These are phyloP conservation scores for Penicillium crystallinum DNA, from an alignment of 495 filamentous ascomycete genomes.

Conservation along the genomic window DNA sequence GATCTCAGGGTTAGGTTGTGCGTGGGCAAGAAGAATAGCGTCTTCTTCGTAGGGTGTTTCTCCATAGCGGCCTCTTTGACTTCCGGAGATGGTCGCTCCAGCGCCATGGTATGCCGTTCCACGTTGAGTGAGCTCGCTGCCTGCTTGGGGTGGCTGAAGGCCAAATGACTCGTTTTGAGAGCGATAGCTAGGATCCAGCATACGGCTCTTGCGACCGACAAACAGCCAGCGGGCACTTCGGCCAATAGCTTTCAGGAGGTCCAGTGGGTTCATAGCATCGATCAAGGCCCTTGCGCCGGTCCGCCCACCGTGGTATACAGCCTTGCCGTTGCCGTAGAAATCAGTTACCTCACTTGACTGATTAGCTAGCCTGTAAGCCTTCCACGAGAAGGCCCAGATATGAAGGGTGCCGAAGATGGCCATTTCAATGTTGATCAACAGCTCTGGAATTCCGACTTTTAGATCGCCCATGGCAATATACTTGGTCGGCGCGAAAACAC, in stretches of 20 bases:
- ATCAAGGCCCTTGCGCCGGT: constrained; percentile 57
- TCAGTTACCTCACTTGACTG: constrained; percentile 40
- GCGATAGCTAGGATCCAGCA: constrained; percentile 48
- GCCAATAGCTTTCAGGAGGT: constrained; percentile 72
- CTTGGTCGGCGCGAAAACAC: constrained; percentile 56
- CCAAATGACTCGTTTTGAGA: constrained; percentile 26
- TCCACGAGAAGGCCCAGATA: constrained; percentile 77
- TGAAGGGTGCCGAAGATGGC: constrained; percentile 74
- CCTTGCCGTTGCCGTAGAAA: constrained; percentile 44
- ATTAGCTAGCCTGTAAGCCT: constrained; percentile 50
- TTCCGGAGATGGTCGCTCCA: constrained; percentile 19
- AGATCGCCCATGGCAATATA: constrained; percentile 66
- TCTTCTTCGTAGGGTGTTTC: constrained; percentile 34
- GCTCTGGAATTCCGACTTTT: constrained; percentile 72
- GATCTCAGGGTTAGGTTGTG: constrained; percentile 35
- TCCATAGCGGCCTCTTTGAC: constrained; percentile 17
- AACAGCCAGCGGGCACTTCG: constrained; percentile 78
- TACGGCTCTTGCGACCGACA: constrained; percentile 58
- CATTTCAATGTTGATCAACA: constrained; percentile 87
- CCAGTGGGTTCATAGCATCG: constrained; percentile 79
- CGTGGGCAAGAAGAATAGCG: constrained; percentile 35
- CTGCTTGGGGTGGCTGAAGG: constrained; percentile 21
- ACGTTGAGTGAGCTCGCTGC: constrained; percentile 5
- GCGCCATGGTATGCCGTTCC: constrained; percentile 35
- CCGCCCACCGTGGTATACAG: constrained; percentile 56